phyloP scores from a whole-genome alignment of 345 rosid genomes.

The Firmiana major region DNA sequence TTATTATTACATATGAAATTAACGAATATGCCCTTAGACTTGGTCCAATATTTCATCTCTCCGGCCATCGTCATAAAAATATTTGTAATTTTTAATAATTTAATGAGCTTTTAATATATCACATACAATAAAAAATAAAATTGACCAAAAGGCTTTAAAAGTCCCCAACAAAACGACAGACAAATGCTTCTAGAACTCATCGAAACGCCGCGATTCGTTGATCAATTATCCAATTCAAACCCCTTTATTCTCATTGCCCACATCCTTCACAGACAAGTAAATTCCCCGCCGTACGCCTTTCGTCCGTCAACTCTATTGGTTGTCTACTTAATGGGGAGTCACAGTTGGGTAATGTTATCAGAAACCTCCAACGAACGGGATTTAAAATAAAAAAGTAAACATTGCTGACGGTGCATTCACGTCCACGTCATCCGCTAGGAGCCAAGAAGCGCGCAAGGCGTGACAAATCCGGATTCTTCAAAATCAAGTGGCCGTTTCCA shows the following conservation, averaged over 20 bases:
- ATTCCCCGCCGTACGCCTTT: no score
- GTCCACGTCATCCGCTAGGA: slow-evolving; percentile 51
- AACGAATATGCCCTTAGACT: neutral
- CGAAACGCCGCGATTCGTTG: slow-evolving; percentile 18
- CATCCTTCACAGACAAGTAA: slow-evolving; percentile 8
- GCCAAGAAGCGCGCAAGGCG: slow-evolving; percentile 46
- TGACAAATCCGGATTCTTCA: slow-evolving; percentile 39
- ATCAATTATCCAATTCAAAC: neutral
- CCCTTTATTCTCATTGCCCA: neutral
- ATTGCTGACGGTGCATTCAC: slow-evolving; percentile 40
- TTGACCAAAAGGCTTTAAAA: neutral
- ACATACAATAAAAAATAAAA: no score
- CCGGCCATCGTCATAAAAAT: neutral
- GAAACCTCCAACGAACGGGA: slow-evolving; percentile 21
- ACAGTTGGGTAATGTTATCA: slow-evolving; percentile 14
- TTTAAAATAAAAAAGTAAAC: slow-evolving; percentile 19
- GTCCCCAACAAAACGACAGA: neutral
- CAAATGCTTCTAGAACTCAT: slow-evolving; percentile 22
- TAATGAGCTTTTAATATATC: no score
- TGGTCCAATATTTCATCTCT: neutral
- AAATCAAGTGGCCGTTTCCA: slow-evolving; percentile 19
- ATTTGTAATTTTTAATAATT: no score
- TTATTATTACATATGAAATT: no score
- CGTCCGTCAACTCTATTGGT: neutral
- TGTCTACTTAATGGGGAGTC: neutral